Percentiles rank a stretch among this genome's conserved stretches.
phyloP scores from a whole-genome alignment of 2,329 filamentous ascomycete genomes.

The Claviceps arundinis region DNA sequence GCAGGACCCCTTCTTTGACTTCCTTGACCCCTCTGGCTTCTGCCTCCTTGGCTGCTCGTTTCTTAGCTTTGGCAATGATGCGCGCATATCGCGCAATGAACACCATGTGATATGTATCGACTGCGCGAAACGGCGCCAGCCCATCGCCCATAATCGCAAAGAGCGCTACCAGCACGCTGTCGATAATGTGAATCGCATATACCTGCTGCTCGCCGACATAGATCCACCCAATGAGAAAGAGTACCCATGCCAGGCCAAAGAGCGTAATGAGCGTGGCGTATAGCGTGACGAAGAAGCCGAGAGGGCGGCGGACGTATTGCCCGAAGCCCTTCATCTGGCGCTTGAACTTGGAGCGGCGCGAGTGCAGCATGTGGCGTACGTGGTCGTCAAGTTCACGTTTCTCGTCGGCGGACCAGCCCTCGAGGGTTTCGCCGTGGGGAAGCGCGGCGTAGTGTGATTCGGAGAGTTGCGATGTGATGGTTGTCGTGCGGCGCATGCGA shows the following conservation, averaged over 20 bases:
- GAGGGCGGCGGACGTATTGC: constrained; percentile 61
- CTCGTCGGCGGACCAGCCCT: constrained; percentile 64
- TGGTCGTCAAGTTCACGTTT: constrained; percentile 71
- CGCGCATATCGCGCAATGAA: constrained; percentile 58
- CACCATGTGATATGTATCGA: constrained; percentile 82
- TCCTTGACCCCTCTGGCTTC: too few species aligned
- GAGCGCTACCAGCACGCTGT: constrained; percentile 56
- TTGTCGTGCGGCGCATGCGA: constrained; percentile 30
- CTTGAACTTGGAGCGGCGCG: constrained; percentile 65
- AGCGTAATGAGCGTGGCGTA: constrained; percentile 74
- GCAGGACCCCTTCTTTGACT: too few species aligned
- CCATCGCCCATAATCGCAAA: constrained; percentile 61
- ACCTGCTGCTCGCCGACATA: constrained; percentile 61
- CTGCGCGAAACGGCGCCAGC: constrained; percentile 57
- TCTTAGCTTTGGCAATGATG: constrained; percentile 30
- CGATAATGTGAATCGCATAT: constrained; percentile 57
- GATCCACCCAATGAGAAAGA: constrained; percentile 87
- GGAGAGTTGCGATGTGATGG: constrained; percentile 54
- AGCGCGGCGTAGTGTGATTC: constrained; percentile 67
- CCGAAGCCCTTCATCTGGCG: constrained; percentile 67
- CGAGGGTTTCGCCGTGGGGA: constrained; percentile 57
- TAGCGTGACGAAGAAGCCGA: constrained; percentile 72
- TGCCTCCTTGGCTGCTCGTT: constrained; percentile 2
- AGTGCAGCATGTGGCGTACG: constrained; percentile 79
- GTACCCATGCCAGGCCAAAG: constrained; percentile 77